Evolutionary conservation across 2,329 filamentous ascomycete species (phyloP), one percentile per base, ranked within the genome.

Genomic region (Leptographium lundbergii): DNA sequence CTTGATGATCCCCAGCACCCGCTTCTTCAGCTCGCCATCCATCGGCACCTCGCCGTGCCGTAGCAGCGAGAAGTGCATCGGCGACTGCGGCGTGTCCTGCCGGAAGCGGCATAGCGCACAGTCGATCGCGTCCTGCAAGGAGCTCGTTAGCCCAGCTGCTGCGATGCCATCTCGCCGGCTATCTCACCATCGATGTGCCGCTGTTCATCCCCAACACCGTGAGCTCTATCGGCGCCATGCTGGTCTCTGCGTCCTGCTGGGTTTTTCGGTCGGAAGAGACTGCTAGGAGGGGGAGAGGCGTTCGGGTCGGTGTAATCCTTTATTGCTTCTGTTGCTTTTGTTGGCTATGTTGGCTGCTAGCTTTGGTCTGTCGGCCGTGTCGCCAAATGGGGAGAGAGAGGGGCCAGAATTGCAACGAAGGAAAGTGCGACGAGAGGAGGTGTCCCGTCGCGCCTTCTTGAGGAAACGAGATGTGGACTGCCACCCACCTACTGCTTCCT

Each of bases 1-100:
- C 39, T 77, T 71, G 61, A 85, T 82, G 67, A 83, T 78, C 57
- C 76, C 72, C 72, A 84, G 77, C 39, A 84, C 76, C 2, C 76
- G 74, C 64, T 77, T 77, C 68, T 82, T 83, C 68, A 83, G 77
- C 7, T 66, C 70, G 32, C 71, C 73, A 32, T 79, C 75, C 19
- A 84, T 69, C 0, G 78, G 75, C n/a, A 81, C 72, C 63, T 83
- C 80, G 54, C 75, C 78, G 66, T 82, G 81, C 68, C 79, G 69
- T n/a, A 82, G 70, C 6, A 84, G 70, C 64, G 80, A 74, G 62
- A 84, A 79, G 63, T 79, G 75, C 74, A 85, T 77, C 3, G 78
- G 74, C 6, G 72, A 70, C 7, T 75, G 70, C 0, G 80, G 80
- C 7, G 73, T 72, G 22, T 74, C 73, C 65, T 84, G 81, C 54